A percentile compares a stretch with the other conserved stretches of the same genome.
Conservation (phyloP, 1,284 basidiomycete species). For the Peniophora sp. region DNA sequence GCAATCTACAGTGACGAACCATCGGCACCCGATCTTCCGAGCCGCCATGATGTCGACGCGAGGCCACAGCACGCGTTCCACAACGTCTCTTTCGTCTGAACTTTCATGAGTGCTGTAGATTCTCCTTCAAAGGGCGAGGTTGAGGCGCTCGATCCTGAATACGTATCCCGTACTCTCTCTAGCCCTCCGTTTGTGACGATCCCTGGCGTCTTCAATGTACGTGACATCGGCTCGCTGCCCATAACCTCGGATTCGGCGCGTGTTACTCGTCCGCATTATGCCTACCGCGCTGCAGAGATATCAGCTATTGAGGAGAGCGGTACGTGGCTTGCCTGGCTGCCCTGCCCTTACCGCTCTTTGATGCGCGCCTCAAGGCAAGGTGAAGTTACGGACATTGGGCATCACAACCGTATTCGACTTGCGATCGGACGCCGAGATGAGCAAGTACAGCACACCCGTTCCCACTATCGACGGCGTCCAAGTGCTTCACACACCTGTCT, state of each 20-base stretch:
- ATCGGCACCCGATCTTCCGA: too few relatives aligned
- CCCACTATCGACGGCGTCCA: slow-evolving; percentile 56
- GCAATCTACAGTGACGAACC: too few relatives aligned
- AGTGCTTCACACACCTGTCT: slow-evolving; percentile 55
- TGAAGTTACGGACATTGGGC: slow-evolving; percentile 48
- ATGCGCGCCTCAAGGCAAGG: slow-evolving; percentile 36
- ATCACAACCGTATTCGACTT: slow-evolving; percentile 64
- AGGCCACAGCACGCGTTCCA: too few relatives aligned
- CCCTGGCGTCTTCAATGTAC: slow-evolving; percentile 62
- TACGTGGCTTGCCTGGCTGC: slow-evolving; percentile 14
- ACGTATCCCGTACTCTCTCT: slow-evolving; percentile 55
- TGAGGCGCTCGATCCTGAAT: slow-evolving; percentile 55
- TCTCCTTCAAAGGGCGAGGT: slow-evolving; percentile 14
- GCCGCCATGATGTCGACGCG: too few relatives aligned
- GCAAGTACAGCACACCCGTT: slow-evolving; percentile 57
- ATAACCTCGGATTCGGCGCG: slow-evolving; percentile 34
- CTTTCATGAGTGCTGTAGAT: too few relatives aligned
- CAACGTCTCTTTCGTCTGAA: too few relatives aligned
- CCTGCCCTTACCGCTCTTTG: neutral
- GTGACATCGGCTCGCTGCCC: slow-evolving; percentile 60
- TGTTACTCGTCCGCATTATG: slow-evolving; percentile 45
- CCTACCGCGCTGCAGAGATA: slow-evolving; percentile 64
- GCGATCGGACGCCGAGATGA: slow-evolving; percentile 69
- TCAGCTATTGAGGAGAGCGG: slow-evolving; percentile 62
- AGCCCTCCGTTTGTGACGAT: slow-evolving; percentile 60